phyloP scores from a whole-genome alignment of 441 rosid genomes.

The Metrosideros polymorpha region DNA sequence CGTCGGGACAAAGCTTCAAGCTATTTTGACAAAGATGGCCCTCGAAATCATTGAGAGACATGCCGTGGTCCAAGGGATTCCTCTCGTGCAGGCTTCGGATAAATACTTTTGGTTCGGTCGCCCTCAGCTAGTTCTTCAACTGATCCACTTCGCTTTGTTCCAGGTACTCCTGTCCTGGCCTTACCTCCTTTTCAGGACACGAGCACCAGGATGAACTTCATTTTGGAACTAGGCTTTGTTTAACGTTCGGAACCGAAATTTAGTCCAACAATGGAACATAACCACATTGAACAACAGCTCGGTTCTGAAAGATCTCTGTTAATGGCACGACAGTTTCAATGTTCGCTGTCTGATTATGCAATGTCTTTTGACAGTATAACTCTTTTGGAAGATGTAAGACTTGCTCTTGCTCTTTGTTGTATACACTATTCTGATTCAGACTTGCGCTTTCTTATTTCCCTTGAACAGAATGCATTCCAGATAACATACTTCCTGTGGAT shows the following conservation, averaged over 20 bases:
- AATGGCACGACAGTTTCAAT: neutral
- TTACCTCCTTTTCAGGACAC: neutral
- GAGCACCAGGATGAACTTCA: neutral
- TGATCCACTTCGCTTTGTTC: conserved; percentile 84
- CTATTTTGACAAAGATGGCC: conserved; percentile 78
- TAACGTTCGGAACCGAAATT: neutral
- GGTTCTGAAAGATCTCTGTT: neutral
- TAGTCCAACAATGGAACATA: neutral
- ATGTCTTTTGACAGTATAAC: neutral
- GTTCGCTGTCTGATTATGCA: neutral
- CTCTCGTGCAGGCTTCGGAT: conserved; percentile 86
- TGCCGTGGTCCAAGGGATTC: conserved; percentile 96
- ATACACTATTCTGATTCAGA: neutral
- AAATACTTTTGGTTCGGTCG: conserved; percentile 78
- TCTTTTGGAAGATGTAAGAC: neutral
- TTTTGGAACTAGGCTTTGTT: neutral
- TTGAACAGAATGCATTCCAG: conserved; percentile 79
- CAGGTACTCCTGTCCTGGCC: conserved; percentile 48
- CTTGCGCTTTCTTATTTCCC: neutral
- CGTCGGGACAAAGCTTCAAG: conserved; percentile 86
- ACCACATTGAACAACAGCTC: neutral
- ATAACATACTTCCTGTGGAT: conserved; percentile 88
- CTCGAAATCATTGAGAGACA: conserved; percentile 71
- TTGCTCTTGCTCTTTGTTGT: neutral
- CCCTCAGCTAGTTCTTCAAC: conserved; percentile 71